Evolutionary conservation across 2,329 filamentous ascomycete genomes (phyloP), one percentile per base, ranked within the genome.

Genomic region (Hypoxylon sp.): DNA sequence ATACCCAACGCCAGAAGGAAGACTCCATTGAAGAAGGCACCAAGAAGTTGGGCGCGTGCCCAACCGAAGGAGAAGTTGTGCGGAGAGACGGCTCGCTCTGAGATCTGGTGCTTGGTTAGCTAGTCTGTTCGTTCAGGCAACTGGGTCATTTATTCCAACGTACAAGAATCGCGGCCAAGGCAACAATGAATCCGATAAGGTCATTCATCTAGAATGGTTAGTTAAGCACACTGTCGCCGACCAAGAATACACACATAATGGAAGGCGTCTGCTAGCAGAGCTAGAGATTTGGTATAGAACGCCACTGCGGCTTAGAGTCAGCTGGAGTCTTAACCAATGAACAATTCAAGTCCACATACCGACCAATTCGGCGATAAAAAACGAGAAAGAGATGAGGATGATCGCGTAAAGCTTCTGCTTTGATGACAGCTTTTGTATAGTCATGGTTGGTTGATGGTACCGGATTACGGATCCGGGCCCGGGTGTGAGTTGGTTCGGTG

Each of bases 11-110:
- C 91, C 14, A 94, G 79, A 1, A 95, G 84, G 65, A 95, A 92
- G 1, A 90, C 89, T 13, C 92, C 92, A 74, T 95, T 95, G 84
- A 94, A 95, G 79, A 95, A 95, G 22, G 91, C 91, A 4, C 92
- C 92, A 0, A 95, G 82, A 0, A 94, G 78, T n/a, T 88, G 86
- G 14, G 91, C 91, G 33, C 92, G 86, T 63, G 92, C 90, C 91
- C 91, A 94, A n/a, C 92, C 92, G 72, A 92, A 94, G 0, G 91
- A 88, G 14, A 92, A 83, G 8, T 83, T 83, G 68, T 86, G 83
- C 0, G 90, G 90, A 0, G 86, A 86, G 4, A 86, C 80, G 49
- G 82, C 81, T 46, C 84, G 81, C 70, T 91, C 85, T 20, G 89
- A 85, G 64, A 90, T 79, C 89, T 90, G 73, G 0, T 17, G 49